Evolutionary conservation across 2,329 filamentous ascomycete species (phyloP), one percentile per base, ranked within the genome.

Genomic region (Paecilomyces fulvus): DNA sequence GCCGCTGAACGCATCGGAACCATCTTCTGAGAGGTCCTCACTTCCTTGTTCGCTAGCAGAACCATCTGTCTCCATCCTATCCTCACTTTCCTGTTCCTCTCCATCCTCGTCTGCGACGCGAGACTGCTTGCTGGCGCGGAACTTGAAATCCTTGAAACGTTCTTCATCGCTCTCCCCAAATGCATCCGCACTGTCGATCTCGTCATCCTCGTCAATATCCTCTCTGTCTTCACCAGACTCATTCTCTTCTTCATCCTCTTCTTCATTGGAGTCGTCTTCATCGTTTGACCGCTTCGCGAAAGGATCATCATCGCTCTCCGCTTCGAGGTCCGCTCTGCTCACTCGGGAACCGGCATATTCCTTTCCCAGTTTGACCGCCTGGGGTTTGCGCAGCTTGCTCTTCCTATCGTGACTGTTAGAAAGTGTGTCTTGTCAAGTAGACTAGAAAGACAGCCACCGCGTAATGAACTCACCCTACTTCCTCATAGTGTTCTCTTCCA

Each of bases 401-500:
- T 92, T 94, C 20, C 85, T 87, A 59, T 59, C 55, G 21, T 30
- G n/a, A 53, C 5, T 3, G 4, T 17, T n/a, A 20, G 11, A 14
- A 14, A 10, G 37, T 46, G 2, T 52, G 25, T 10, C 49, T 49
- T 25, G n/a, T 54, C 31, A 61, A 55, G 25, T 53, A 43, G 10
- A 51, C 11, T 53, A 53, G 9, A 25, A 30, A 17, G 1, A 52
- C 25, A 49, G 49, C 25, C 25, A 28, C 25, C 2, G 25, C 3
- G 9, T 43, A 4, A 9, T 25, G 51, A 52, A 60, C 78, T 56
- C 76, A 87, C 80, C 86, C 88, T 30, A 96, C 89, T 54, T 81
- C 74, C 49, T 88, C 82, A 69, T 97, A 97, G 70, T 97, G 92
- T 65, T 96, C 92, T 30, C 92, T 88, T 20, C 88, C 90, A 10